Percentiles rank a stretch among this genome's conserved stretches.
phyloP scores from a whole-genome alignment of 208 protist species.

The Leptomonas pyrrhocoris region DNA sequence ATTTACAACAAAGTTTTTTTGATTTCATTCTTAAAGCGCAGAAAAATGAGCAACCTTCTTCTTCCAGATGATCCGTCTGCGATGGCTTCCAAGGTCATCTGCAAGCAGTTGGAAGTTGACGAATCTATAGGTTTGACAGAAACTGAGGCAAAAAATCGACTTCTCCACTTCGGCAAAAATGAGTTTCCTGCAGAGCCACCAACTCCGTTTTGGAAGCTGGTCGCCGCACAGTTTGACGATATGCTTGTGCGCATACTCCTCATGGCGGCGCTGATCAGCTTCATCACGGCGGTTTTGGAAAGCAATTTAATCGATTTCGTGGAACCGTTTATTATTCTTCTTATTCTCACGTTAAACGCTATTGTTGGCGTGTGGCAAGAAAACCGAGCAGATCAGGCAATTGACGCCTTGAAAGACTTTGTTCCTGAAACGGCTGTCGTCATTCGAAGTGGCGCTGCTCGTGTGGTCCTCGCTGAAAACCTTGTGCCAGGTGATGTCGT shows the following conservation, averaged over 20 bases:
- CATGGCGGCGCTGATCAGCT: constrained; percentile 77
- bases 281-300: constrained; percentile 80
- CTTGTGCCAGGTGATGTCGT: constrained; percentile 97
- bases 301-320: constrained; percentile 79
- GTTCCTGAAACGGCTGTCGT: constrained; percentile 65
- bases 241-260: constrained; percentile 90
- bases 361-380: constrained; percentile 94
- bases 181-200: constrained; percentile 55
- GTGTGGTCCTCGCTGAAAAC: constrained; percentile 67
- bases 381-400: constrained; percentile 89
- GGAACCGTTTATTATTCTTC: constrained; percentile 94
- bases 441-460: constrained; percentile 65
- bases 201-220: constrained; percentile 82
- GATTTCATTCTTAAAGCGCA: background rate
- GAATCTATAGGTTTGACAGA: constrained; percentile 7
- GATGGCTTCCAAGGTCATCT: constrained; percentile 22
- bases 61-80: constrained; percentile 32
- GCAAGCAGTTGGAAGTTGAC: constrained; percentile 21
- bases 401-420: constrained; percentile 86
- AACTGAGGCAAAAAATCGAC: constrained; percentile 49
- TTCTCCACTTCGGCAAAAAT: constrained; percentile 69
- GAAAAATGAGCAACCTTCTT: constrained; percentile 18
- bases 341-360: constrained; percentile 95
- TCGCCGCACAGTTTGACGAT: constrained; percentile 92
- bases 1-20: too few relatives aligned